Evolutionary conservation across 78 protist species (phyloP), one percentile per base, ranked within the genome.

Genomic region (Dictyostelium firmibasis): DNA sequence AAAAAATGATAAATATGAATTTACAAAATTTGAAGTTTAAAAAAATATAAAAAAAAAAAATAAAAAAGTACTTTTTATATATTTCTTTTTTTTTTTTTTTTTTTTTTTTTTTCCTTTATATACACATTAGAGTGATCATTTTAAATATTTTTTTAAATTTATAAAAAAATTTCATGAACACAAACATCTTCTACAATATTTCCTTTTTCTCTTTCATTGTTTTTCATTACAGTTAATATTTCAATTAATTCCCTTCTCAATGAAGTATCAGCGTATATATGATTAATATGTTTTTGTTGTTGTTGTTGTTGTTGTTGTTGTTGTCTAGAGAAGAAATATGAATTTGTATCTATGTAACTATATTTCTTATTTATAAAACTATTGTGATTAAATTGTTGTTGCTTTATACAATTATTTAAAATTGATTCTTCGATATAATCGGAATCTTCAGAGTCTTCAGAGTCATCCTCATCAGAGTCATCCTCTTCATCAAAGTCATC

Each of bases 131-230:
- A 57, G n/a, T 57, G 27, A 4, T 57, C n/a, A 57, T 81, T 41
- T 14, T 76, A 16, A 20, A 5, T 18, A 23, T 77, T 41, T 0
- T 77, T 77, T 23, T 77, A 47, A 35, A 7, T 35, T 43, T 86
- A 86, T 16, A 86, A 33, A 57, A 74, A n/a, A 38, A 86, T 86
- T 77, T 86, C 92, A 38, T 86, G 92, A 8, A 86, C 92, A 43
- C 23, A 47, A 23, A 86, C 84, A 74, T 86, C 92, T 60, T 86
- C 92, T 8, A 60, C 76, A 4, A 41, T 79, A 23, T 33, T 74
- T 13, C 50, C 81, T 29, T 50, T 50, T 50, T 50, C 85, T 50
- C 81, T 86, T 29, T 76, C 84, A 41, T 69, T 60, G 25, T 76
- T 86, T 36, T 86, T 86, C 67, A 86, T 29, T n/a, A 72, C 60